Base-by-base conservation (phyloP, 2,329 filamentous ascomycete species). In the Neofusicoccum umdonicola region DNA sequence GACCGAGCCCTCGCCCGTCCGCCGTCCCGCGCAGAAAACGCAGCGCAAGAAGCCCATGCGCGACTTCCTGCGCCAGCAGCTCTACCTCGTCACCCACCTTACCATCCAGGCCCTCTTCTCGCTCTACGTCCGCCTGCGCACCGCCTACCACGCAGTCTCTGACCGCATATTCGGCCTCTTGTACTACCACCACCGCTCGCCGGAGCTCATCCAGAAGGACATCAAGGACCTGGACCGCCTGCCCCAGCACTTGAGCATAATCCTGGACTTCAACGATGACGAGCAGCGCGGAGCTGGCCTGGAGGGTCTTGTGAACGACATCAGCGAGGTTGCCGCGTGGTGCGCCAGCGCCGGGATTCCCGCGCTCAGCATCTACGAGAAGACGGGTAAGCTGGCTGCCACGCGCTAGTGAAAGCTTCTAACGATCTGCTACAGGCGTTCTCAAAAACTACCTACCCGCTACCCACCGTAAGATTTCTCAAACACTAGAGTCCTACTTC, bases 131-230 rank as follows among this genome's bases (percentile, higher is more conserved):
- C 90, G 93, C 67, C 79, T 92, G 65, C 88, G 93, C 65, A 88
- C 92, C 74, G 87, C 88, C 63, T 95, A 92, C 80, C 90, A 94
- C 76, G 86, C 89, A 8, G 84, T 96, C 57, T 83, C 88, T 69
- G 90, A 95, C 75, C 88, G 91, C 66, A 81, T 94, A 68, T 86
- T 92, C 62, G 91, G 92, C 9, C 85, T 98, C 67, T 83, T 96
- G 63, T 93, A 94, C 77, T 95, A 99, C 80, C 96, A 99, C 80
- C 95, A 99, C 78, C 91, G 92, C 61, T 96, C 94, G 0, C 95
- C 95, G 7, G 92, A 96, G 74, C 87, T 97, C 74, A 97, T 99
- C 70, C 88, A 90, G 72, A 89, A 90, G 72, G 95, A 99, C 79
- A 89, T 98, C 31, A 87, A 87, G 75, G 84, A 85, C 9, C 78